Evolutionary conservation across 2,329 filamentous ascomycete species (phyloP).

Genomic region (Aspergillus proliferans): DNA sequence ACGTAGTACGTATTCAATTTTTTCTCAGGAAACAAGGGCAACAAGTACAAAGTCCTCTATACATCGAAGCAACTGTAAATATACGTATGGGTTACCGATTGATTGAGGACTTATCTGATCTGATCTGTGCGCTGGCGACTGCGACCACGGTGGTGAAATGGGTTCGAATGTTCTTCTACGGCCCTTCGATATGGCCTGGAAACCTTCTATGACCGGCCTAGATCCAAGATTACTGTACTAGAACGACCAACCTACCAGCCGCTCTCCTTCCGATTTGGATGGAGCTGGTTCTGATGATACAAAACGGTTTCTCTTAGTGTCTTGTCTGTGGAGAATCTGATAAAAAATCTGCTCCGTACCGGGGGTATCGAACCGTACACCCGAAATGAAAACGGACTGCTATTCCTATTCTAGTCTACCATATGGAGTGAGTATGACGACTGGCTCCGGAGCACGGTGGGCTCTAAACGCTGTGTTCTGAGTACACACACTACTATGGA

Average conservation of each 20-base stretch:
- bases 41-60: neutral
- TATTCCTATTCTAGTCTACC: slow-evolving; percentile 8
- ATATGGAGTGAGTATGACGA: neutral
- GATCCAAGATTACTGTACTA: neutral
- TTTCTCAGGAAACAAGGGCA: neutral
- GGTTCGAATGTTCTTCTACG: neutral
- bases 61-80: neutral
- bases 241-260: neutral
- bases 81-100: neutral
- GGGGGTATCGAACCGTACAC: slow-evolving; percentile 15
- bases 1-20: neutral
- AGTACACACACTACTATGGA: neutral
- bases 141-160: neutral
- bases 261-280: neutral
- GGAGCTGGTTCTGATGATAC: slow-evolving; percentile 4
- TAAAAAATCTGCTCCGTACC: slow-evolving; percentile 3
- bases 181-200: slow-evolving; percentile 1
- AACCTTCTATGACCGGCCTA: neutral
- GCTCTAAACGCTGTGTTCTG: neutral
- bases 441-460: neutral
- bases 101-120: neutral
- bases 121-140: neutral
- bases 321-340: slow-evolving; percentile 14
- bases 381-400: slow-evolving; percentile 16
- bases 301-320: neutral